These are phyloP conservation scores for Phytophthora sansomeana DNA, from an alignment of 352 stramenopile species.

Conservation along the genomic window DNA sequence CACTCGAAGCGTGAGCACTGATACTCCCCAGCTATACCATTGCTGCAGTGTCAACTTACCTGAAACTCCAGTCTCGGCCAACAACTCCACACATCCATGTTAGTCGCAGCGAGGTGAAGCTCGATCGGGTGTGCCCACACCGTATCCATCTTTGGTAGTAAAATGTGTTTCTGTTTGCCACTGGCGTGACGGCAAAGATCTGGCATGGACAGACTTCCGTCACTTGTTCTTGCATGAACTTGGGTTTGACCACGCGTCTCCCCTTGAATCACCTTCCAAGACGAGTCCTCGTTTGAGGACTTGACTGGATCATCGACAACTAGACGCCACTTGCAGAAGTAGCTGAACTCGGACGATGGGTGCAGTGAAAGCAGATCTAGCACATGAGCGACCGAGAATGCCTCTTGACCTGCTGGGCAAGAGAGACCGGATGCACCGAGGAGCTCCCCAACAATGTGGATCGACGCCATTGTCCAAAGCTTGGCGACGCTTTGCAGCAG, in stretches of 20 bases:
- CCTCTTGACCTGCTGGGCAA: conserved; percentile 17
- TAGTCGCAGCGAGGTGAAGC: conserved; percentile 44
- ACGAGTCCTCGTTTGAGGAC: neutral
- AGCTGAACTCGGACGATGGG: conserved; percentile 42
- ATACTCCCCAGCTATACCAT: neutral
- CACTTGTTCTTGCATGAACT: conserved; percentile 37
- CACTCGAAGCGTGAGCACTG: neutral
- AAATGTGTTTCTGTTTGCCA: neutral
- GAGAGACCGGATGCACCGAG: conserved; percentile 49
- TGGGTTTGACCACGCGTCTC: conserved; percentile 56
- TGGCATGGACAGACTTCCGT: conserved; percentile 28
- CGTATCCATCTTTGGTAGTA: conserved; percentile 45
- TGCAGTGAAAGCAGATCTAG: conserved; percentile 55
- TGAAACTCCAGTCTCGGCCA: conserved; percentile 62
- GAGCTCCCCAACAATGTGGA: conserved; percentile 63
- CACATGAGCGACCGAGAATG: conserved; percentile 32
- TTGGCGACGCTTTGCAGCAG: conserved; percentile 27
- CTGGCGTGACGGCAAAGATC: conserved; percentile 26
- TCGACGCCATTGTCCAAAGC: conserved; percentile 36
- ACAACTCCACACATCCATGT: conserved; percentile 16
- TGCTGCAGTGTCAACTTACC: conserved; percentile 7
- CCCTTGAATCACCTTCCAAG: conserved; percentile 55
- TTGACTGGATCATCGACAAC: conserved; percentile 14
- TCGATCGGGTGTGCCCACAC: conserved; percentile 67
- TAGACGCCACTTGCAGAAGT: conserved; percentile 66